phyloP scores from a whole-genome alignment of 2,329 filamentous ascomycete genomes.

The Talaromyces sp. region DNA sequence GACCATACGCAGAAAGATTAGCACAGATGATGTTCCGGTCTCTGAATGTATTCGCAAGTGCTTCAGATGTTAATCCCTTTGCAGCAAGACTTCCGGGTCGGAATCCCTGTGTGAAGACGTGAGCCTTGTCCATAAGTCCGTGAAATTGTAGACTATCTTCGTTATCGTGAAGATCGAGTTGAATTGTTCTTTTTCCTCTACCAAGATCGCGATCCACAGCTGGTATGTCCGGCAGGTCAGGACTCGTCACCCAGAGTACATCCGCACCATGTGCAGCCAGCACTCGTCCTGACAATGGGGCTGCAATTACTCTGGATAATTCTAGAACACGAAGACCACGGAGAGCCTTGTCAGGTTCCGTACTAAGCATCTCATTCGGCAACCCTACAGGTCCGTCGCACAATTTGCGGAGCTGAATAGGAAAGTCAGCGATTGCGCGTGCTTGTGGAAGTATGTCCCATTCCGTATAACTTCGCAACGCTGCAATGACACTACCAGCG shows the following conservation, averaged over 20 bases:
- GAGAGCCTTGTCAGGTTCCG: conserved; percentile 31
- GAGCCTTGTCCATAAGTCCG: conserved; percentile 33
- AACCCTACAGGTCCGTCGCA: conserved; percentile 17
- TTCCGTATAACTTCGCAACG: conserved; percentile 46
- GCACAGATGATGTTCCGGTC: conserved; percentile 47
- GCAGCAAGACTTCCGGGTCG: conserved; percentile 47
- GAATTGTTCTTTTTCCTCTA: conserved; percentile 37
- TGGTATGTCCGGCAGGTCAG: conserved; percentile 35
- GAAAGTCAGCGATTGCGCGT: conserved; percentile 42
- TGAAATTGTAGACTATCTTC: conserved; percentile 27
- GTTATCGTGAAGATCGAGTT: conserved; percentile 33
- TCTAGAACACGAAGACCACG: conserved; percentile 40
- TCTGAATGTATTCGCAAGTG: conserved; percentile 37
- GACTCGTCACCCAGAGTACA: conserved; percentile 40
- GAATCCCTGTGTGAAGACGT: conserved; percentile 48
- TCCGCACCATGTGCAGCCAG: conserved; percentile 42
- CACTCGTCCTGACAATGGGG: conserved; percentile 36
- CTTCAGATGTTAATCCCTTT: conserved; percentile 41
- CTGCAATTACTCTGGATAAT: conserved; percentile 40
- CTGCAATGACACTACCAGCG: conserved; percentile 41
- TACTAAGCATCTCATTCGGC: conserved; percentile 17
- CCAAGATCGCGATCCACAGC: conserved; percentile 35
- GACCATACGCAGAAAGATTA: conserved; percentile 53
- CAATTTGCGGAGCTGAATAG: conserved; percentile 45
- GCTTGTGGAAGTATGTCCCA: conserved; percentile 53